Conservation (phyloP, 1,284 basidiomycete genomes). For the Sporisorium exsertum region DNA sequence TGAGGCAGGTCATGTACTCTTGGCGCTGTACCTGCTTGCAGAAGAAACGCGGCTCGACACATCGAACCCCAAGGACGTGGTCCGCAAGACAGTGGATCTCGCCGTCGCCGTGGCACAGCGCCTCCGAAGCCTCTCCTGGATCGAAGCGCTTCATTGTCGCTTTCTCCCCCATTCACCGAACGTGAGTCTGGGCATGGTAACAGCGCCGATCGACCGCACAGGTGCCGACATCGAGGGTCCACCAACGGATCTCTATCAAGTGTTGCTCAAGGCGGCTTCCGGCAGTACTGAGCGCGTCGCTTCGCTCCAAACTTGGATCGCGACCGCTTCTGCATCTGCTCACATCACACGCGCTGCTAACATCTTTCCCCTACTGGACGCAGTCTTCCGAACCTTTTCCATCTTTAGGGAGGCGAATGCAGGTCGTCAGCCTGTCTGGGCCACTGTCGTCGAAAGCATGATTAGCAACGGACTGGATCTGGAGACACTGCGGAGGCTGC, state of each 20-base stretch:
- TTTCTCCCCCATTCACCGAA: background rate
- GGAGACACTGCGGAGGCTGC: conserved; percentile 73
- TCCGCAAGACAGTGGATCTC: conserved; percentile 6
- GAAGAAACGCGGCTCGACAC: conserved; percentile 46
- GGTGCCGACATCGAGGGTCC: background rate
- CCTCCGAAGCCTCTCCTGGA: conserved; percentile 4
- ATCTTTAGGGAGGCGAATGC: conserved; percentile 9
- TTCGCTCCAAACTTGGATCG: conserved; percentile 20
- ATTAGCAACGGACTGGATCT: conserved; percentile 73
- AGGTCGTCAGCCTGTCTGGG: background rate
- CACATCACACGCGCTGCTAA: background rate
- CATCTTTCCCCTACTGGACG: conserved; percentile 20
- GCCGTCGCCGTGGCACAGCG: conserved; percentile 3
- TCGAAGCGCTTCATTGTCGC: conserved; percentile 15
- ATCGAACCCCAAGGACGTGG: conserved; percentile 3
- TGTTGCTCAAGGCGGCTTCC: conserved; percentile 13
- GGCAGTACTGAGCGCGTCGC: background rate
- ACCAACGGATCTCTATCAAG: conserved; percentile 17
- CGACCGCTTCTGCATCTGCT: background rate
- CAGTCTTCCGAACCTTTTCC: conserved; percentile 15
- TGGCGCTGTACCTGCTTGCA: conserved; percentile 52
- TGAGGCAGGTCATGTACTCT: conserved; percentile 10
- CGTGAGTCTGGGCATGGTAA: too few relatives aligned
- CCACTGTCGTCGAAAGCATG: conserved; percentile 75
- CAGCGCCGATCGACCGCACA: background rate